Base-by-base conservation (phyloP, 305 asterid species). In the Fraxinus ornus region DNA sequence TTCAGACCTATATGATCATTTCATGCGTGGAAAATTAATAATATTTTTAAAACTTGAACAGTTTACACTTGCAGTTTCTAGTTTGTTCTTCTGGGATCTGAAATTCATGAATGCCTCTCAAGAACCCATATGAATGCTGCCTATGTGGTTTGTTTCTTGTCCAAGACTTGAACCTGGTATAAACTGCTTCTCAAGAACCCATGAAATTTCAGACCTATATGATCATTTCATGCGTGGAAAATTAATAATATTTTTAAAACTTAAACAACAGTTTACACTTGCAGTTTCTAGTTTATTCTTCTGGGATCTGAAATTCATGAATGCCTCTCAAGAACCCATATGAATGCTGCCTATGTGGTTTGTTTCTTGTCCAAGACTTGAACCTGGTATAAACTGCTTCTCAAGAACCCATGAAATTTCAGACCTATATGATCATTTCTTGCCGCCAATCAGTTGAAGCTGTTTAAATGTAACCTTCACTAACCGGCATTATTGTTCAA, bases 181-280 rank as follows among this genome's bases (percentile, higher is more conserved):
- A 68, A 64, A 32, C 76, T 71, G 13, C 44, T 30, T 71, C 76
- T 71, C 24, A 30, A 71, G 76, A 71, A 71, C 76, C 76, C 76
- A 32, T 28, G 47, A 35, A 73, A 33, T 73, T 72, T 7, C 49
- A 26, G 77, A 72, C 77, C 28, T 35, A 17, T 72, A 33, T 33
- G 17, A 33, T 72, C 47, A 72, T 72, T 72, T 30, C 33, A 30
- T 30, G 3, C 33, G 33, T 32, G 75, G 41, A 19, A 70, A 70
- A 28, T 28, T 32, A 70, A 15, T 30, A 70, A 28, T 28, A 28
- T 68, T 6, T 68, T 10, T 10, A 0, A 28, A 28, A 70, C 22
- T 70, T 5, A 24, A 70, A 70, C 39, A 71, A 71, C 24, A 71
- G 76, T 32, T 73, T 19, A 35, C 77, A 3, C 77, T 33, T 36